Evolutionary conservation across 2,329 filamentous ascomycete species (phyloP), one percentile per base, ranked within the genome.

Genomic region (Colletotrichum aenigma): DNA sequence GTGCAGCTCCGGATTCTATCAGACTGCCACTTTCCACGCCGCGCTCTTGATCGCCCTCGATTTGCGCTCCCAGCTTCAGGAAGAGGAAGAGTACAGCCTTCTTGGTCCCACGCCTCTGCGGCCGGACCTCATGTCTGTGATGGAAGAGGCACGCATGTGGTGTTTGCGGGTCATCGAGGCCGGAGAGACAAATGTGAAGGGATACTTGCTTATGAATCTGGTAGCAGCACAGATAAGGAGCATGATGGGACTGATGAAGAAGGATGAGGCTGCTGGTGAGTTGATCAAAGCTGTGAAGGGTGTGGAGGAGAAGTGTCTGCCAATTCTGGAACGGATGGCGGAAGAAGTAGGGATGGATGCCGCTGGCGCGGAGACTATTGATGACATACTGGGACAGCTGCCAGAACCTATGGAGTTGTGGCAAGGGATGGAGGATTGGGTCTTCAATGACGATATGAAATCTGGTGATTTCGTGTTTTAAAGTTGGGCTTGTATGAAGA

Each of bases 131-230:
- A 70, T 89, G 0, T 79, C 79, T 3, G 82, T 87, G 2, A 28
- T 91, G 6, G 79, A 86, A 0, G 86, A 90, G 13, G 81, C 84
- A 0, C 85, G 83, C 48, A 65, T 66, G 0, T 90, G 87, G 86
- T 78, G 79, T 2, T 78, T 88, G 60, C 76, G 78, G 7, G 83
- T 81, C 10, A 82, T 91, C n/a, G 77, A 84, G 61, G 84, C 83
- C 0, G 90, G 89, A 3, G 89, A 91, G 80, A 91, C 89, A 0
- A 92, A 91, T 70, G 81, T 88, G 24, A 92, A 91, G 77, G 88
- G 88, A 0, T 87, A 87, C 55, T 65, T 92, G 21, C 83, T 43
- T 43, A 43, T 43, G 38, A 43, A 43, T 43, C 38, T 43, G 38
- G 16, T 89, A 1, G 78, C 78, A 7, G 83, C 85, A 0, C 85